A percentile compares a stretch with the other conserved stretches of the same genome.
Conservation (phyloP, 495 filamentous ascomycete species). For the Penicillium mononematosum region DNA sequence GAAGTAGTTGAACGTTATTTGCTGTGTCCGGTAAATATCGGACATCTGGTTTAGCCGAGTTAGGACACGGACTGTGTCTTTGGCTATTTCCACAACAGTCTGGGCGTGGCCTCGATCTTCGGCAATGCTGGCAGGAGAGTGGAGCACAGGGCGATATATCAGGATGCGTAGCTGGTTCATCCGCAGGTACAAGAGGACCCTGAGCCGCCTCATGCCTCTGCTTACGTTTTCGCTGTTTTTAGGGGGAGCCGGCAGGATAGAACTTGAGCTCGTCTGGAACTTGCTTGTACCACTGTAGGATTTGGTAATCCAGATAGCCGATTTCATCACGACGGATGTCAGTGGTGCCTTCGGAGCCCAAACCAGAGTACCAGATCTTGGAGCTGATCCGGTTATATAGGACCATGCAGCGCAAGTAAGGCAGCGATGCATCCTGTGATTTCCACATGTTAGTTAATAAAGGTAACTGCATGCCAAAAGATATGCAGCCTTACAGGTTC, state of each 20-base stretch:
- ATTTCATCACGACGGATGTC: conserved; percentile 63
- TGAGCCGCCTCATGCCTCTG: conserved; percentile 50
- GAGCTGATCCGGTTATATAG: conserved; percentile 72
- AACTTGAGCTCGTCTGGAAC: conserved; percentile 59
- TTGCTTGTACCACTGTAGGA: conserved; percentile 74
- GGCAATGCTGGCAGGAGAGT: conserved; percentile 71
- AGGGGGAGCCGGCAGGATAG: conserved; percentile 52
- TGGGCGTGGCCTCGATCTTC: conserved; percentile 66
- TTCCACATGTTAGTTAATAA: not conserved
- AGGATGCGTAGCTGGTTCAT: conserved; percentile 82
- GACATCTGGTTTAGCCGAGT: conserved; percentile 75
- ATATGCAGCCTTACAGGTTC: conserved; percentile 61
- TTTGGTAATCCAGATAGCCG: conserved; percentile 71
- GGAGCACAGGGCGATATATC: conserved; percentile 78
- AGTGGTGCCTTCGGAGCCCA: conserved; percentile 47
- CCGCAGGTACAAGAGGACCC: conserved; percentile 61
- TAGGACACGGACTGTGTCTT: conserved; percentile 74
- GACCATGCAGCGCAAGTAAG: conserved; percentile 76
- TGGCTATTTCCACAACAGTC: conserved; percentile 72
- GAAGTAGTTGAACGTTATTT: conserved; percentile 87
- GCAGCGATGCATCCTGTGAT: conserved; percentile 59
- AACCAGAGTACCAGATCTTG: conserved; percentile 70
- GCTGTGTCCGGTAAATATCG: conserved; percentile 75
- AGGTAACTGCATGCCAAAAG: not conserved
- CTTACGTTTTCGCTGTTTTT: conserved; percentile 42